These are phyloP conservation scores for Botryotinia convoluta DNA, from an alignment of 2,329 filamentous ascomycete species.

Conservation along the genomic window DNA sequence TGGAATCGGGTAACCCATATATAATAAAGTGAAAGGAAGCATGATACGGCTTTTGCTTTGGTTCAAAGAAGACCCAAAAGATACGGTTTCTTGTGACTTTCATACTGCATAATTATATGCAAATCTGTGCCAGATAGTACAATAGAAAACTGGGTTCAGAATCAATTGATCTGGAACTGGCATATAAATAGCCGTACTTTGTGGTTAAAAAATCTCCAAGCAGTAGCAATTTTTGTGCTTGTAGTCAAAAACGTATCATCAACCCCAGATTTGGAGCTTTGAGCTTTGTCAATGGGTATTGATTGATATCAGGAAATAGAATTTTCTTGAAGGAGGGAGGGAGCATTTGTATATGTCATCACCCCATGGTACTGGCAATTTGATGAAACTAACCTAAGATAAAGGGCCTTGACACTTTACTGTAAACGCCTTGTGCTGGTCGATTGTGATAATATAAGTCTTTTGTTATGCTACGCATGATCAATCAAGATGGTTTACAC, in stretches of 20 bases:
- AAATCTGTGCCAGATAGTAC: background rate
- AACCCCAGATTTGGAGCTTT: background rate
- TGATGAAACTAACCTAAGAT: background rate
- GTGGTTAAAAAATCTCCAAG: background rate
- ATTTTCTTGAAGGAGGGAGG: no score
- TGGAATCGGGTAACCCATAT: background rate
- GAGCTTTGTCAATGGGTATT: no score
- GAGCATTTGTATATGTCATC: background rate
- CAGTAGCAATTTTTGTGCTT: background rate
- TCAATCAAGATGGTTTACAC: background rate
- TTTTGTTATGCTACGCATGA: background rate
- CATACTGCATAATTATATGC: background rate
- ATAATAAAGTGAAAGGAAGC: background rate
- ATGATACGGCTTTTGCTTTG: background rate
- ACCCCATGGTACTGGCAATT: no score
- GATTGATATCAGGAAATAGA: no score
- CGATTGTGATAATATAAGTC: background rate
- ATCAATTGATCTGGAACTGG: background rate
- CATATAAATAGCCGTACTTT: background rate
- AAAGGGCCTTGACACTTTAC: background rate
- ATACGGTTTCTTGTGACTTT: background rate
- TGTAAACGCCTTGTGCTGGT: background rate
- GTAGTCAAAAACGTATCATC: background rate
- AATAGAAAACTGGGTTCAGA: background rate
- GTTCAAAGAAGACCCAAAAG: background rate